A percentile compares a stretch with the other conserved stretches of the same genome.
Evolutionary conservation across 2,329 filamentous ascomycete genomes (phyloP).

Genomic region (Neopestalotiopsis sp.): DNA sequence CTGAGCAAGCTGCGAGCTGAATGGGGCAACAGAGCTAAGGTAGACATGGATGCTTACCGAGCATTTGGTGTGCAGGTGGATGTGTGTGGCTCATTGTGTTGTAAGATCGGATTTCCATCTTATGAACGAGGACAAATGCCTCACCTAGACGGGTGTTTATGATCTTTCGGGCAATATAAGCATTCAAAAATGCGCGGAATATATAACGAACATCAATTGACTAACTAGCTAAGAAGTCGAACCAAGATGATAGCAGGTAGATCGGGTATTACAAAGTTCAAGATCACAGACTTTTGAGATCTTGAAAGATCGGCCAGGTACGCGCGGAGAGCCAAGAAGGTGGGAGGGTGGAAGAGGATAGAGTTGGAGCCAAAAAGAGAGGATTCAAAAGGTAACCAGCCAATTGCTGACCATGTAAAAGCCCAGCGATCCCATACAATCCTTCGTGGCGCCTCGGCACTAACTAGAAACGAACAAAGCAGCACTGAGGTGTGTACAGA

Average conservation of each 20-base stretch:
- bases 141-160: too few relatives aligned
- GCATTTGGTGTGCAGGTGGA: too few relatives aligned
- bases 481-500: too few relatives aligned
- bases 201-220: not conserved
- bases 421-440: not conserved
- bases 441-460: not conserved
- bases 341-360: too few relatives aligned
- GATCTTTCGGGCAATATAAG: too few relatives aligned
- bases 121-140: too few relatives aligned
- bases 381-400: not conserved
- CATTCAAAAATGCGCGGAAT: not conserved
- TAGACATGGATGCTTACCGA: too few relatives aligned
- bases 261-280: not conserved
- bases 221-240: not conserved
- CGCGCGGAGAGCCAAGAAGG: not conserved
- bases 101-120: too few relatives aligned
- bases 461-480: not conserved
- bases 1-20: too few relatives aligned
- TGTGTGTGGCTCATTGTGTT: too few relatives aligned
- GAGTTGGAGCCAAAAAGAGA: too few relatives aligned
- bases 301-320: not conserved
- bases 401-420: not conserved
- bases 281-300: not conserved
- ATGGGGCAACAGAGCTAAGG: too few relatives aligned
- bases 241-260: not conserved